Evolutionary conservation across 2,329 filamentous ascomycete genomes (phyloP).

Genomic region (Teratosphaeria destructans): DNA sequence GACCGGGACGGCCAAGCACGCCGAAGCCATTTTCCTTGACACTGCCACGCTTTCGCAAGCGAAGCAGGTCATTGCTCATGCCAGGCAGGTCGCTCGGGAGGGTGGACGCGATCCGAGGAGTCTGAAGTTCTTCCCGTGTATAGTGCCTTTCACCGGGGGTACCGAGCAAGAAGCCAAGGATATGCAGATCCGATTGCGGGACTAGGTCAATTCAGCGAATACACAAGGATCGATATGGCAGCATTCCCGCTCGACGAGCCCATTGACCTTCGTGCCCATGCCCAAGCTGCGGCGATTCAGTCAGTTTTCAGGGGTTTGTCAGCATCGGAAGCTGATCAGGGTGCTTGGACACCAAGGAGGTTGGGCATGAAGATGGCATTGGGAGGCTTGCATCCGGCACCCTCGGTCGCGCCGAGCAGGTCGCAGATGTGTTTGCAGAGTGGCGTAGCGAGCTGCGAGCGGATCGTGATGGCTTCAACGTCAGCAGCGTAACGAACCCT

Average conservation of each 20-base stretch:
- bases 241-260: slow-evolving; percentile 50
- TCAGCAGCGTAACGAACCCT: slow-evolving; percentile 58
- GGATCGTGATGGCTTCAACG: slow-evolving; percentile 66
- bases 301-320: slow-evolving; percentile 22
- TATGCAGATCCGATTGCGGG: slow-evolving; percentile 58
- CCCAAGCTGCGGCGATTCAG: slow-evolving; percentile 26
- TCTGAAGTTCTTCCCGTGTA: slow-evolving; percentile 58
- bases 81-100: slow-evolving; percentile 45
- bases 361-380: not conserved
- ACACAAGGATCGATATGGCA: slow-evolving; percentile 58
- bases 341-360: slow-evolving; percentile 47
- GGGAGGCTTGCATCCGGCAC: slow-evolving; percentile 39
- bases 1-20: slow-evolving; percentile 55
- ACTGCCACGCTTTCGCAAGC: slow-evolving; percentile 49
- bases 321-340: slow-evolving; percentile 54
- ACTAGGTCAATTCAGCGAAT: slow-evolving; percentile 60
- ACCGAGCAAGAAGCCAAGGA: slow-evolving; percentile 56
- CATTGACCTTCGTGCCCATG: not conserved
- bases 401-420: slow-evolving; percentile 55
- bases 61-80: slow-evolving; percentile 53
- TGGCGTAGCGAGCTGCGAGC: slow-evolving; percentile 52
- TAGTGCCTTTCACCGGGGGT: slow-evolving; percentile 53
- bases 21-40: slow-evolving; percentile 57
- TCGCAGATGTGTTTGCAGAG: slow-evolving; percentile 53
- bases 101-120: slow-evolving; percentile 47